Evolutionary conservation across 2,329 filamentous ascomycete genomes (phyloP).

Genomic region (Botryotinia globosa): DNA sequence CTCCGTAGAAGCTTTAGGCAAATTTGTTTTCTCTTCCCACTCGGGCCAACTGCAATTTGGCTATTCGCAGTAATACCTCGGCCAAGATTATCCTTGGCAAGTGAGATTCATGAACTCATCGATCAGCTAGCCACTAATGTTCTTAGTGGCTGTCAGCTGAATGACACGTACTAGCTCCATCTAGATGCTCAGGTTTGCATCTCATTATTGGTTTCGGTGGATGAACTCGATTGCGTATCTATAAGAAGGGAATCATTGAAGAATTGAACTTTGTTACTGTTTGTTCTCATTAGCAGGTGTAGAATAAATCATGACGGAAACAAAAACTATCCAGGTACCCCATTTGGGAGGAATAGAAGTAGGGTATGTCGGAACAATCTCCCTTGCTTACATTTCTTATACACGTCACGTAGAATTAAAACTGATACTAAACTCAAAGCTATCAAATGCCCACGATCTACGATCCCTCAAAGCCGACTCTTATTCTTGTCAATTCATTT

Average conservation of each 20-base stretch:
- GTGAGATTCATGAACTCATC: not conserved
- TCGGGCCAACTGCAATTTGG: not conserved
- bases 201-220: not conserved
- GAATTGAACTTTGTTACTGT: not conserved
- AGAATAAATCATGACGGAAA: slow-evolving; percentile 24
- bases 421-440: slow-evolving; percentile 5
- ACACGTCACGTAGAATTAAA: not conserved
- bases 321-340: slow-evolving; percentile 46
- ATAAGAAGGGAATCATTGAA: not conserved
- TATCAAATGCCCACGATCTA: slow-evolving; percentile 39
- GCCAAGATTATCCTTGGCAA: not conserved
- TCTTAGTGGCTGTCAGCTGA: not conserved
- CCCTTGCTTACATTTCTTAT: not conserved
- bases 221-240: not conserved
- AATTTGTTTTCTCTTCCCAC: not conserved
- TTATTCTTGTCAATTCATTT: slow-evolving; percentile 53
- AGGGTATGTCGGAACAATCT: slow-evolving; percentile 40
- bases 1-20: not conserved
- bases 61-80: not conserved
- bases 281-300: not conserved
- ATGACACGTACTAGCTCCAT: not conserved
- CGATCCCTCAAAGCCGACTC: slow-evolving; percentile 50
- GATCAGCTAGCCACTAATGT: not conserved
- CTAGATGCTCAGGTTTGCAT: not conserved
- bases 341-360: slow-evolving; percentile 49